Conservation (phyloP, 2,329 filamentous ascomycete species). For the Colletotrichum spaethianum region DNA sequence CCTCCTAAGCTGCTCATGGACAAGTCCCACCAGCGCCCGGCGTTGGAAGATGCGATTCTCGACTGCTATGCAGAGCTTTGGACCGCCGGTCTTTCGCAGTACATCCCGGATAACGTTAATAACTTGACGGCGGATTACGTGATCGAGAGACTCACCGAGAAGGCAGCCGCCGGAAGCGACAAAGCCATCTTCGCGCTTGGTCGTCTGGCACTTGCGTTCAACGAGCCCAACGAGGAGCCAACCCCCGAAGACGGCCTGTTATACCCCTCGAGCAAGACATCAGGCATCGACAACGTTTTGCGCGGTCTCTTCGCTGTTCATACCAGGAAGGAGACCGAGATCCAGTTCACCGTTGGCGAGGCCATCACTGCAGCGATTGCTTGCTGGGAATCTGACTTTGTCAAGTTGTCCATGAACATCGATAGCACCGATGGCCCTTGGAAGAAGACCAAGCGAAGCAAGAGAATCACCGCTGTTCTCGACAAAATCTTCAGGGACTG, state of each 20-base stretch:
- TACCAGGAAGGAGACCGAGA: constrained; percentile 87
- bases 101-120: constrained; percentile 44
- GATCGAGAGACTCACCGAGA: constrained; percentile 73
- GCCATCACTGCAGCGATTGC: constrained; percentile 83
- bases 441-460: constrained; percentile 44
- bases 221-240: constrained; percentile 53
- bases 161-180: constrained; percentile 86
- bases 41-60: constrained; percentile 60
- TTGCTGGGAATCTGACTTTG: constrained; percentile 86
- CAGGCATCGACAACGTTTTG: constrained; percentile 52
- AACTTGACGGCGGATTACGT: constrained; percentile 58
- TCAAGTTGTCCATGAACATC: constrained; percentile 83
- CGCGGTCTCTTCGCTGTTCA: constrained; percentile 82
- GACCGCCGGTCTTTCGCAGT: constrained; percentile 57
- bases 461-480: constrained; percentile 61
- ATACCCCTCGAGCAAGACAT: constrained; percentile 24
- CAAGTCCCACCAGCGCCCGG: constrained; percentile 44
- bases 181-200: constrained; percentile 87
- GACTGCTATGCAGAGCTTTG: constrained; percentile 63
- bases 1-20: constrained; percentile 52
- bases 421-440: constrained; percentile 66
- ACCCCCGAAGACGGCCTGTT: constrained; percentile 17
- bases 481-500: constrained; percentile 84
- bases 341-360: constrained; percentile 92
- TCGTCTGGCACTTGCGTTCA: constrained; percentile 76